Conservation (phyloP, 345 rosid species). For the Stellera chamaejasme region DNA sequence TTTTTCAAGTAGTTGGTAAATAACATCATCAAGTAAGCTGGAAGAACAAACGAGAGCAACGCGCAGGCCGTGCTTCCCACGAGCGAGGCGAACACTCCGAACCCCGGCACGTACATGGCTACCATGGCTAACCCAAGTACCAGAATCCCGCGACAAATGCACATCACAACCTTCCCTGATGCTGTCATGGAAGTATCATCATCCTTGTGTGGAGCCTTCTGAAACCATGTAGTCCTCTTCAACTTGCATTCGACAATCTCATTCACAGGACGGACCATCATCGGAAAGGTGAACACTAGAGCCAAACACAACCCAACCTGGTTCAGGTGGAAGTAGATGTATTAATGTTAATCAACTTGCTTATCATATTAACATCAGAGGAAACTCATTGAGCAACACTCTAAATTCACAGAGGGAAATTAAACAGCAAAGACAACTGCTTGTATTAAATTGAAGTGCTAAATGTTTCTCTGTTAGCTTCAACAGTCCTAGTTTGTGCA, state of each 20-base stretch:
- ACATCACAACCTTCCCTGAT: constrained; percentile 25
- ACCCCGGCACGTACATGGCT: constrained; percentile 72
- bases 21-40: too few species aligned
- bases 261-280: constrained; percentile 75
- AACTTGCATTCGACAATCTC: constrained; percentile 84
- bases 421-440: too few species aligned
- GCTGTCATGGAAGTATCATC: constrained; percentile 22
- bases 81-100: constrained; percentile 58
- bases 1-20: too few species aligned
- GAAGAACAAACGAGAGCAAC: constrained; percentile 71
- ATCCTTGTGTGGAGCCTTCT: constrained; percentile 22
- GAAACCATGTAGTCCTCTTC: constrained; percentile 32
- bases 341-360: constrained; percentile 1
- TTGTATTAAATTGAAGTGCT: too few species aligned
- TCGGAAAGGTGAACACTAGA: constrained; percentile 73
- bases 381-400: too few species aligned
- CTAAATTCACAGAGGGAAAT: too few species aligned
- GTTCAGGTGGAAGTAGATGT: constrained; percentile 7
- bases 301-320: constrained; percentile 91
- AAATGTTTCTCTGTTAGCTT: too few species aligned
- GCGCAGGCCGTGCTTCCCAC: constrained; percentile 85
- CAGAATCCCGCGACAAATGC: constrained; percentile 43
- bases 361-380: too few species aligned
- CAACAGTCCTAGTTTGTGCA: too few species aligned
- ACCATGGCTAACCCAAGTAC: constrained; percentile 46